Evolutionary conservation across 176 grass and related monocot genomes (phyloP), one percentile per base, ranked within the genome.

Genomic region (Musa acuminata): DNA sequence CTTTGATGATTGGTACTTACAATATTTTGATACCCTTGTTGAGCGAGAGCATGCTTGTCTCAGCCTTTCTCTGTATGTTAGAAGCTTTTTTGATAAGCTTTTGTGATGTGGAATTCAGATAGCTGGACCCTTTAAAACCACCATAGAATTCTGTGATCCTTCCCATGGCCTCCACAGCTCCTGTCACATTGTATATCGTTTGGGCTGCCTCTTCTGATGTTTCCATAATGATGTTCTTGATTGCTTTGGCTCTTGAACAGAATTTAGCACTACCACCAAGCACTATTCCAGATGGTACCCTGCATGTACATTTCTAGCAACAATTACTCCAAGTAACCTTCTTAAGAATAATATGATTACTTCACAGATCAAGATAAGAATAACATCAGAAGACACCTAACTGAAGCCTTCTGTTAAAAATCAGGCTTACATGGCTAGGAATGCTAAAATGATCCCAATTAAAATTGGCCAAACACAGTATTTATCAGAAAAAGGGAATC

Each of bases 121-220:
- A 78, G 59, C 29, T 69, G 72, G 81, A 93, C 53, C 79, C 72
- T 76, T 81, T 83, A 71, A 66, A 71, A 10, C 75, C 82, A 64
- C 75, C 73, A 82, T 99, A 87, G 1, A 85, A 19, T 26, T 17
- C 74, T 1, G 89, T 82, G 12, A 81, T 69, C 58, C 87, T 99
- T 24, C 89, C 80, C 86, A 99, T 85, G 80, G 64, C 81, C 49
- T 73, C 73, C 3, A 89, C 75, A 35, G 90, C 88, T 51, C 79
- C 81, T 11, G 90, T 91, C 27, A 94, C 89, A 71, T 99, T 89
- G 27, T 85, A 76, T 43, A 99, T 89, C 2, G 88, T 91, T 0
- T 50, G 75, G 1, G 88, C 85, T 1, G 95, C 90, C 67, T 89
- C 80, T 25, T 83, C 62, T 72, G 90, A 88, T 14, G 88, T 94